Evolutionary conservation across 345 rosid genomes (phyloP).

Genomic region (Citrus mangshanensis): DNA sequence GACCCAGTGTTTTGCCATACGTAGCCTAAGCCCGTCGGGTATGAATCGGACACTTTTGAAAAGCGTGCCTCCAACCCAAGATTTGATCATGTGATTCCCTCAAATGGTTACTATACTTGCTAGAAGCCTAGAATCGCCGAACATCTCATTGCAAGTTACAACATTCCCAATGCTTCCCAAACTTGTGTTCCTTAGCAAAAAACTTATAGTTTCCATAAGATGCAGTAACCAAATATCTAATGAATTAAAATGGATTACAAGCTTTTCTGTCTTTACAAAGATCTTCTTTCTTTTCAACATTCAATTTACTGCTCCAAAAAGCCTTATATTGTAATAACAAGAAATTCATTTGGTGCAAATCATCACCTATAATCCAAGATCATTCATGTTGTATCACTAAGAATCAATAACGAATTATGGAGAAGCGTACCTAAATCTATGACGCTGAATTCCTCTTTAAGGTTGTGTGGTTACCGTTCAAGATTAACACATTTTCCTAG

Average conservation of each 20-base stretch:
- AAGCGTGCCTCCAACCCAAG: background rate
- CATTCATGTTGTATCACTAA: too few relatives aligned
- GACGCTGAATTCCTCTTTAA: too few relatives aligned
- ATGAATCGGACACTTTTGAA: too few relatives aligned
- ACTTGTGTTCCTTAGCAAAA: background rate
- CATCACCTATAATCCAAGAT: too few relatives aligned
- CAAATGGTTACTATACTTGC: background rate
- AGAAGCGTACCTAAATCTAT: too few relatives aligned
- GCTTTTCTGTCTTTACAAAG: background rate
- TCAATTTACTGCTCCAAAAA: background rate
- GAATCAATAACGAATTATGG: too few relatives aligned
- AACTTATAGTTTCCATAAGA: background rate
- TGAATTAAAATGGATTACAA: background rate
- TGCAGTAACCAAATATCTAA: background rate
- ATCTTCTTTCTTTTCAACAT: background rate
- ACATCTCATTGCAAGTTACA: background rate
- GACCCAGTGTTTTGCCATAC: too few relatives aligned
- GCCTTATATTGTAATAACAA: background rate
- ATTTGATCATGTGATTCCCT: background rate
- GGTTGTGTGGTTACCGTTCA: too few relatives aligned
- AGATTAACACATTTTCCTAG: too few relatives aligned
- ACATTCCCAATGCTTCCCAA: background rate
- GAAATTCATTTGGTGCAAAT: too few relatives aligned
- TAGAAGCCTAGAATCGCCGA: background rate
- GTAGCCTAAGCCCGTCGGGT: too few relatives aligned